Evolutionary conservation across 2,329 filamentous ascomycete genomes (phyloP).

Genomic region (Bisporella sp.): DNA sequence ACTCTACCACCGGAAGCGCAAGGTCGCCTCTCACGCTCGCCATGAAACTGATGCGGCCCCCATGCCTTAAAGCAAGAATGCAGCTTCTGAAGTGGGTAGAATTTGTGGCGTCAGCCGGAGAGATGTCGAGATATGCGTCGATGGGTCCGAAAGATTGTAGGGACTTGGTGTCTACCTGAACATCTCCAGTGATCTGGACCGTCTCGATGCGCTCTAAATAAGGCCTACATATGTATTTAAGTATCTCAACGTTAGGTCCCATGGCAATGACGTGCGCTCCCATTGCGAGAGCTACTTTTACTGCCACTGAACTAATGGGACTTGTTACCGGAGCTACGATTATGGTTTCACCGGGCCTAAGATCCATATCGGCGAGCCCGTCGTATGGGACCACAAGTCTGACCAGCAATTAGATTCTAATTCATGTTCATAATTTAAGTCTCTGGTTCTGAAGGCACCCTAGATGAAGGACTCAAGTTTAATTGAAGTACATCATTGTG

Average conservation of each 20-base stretch:
- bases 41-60: constrained; percentile 31
- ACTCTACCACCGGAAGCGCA: constrained; percentile 21
- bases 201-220: constrained; percentile 27
- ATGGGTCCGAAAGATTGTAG: constrained; percentile 23
- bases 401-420: too few species aligned
- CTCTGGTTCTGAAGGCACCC: too few species aligned
- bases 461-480: too few species aligned
- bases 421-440: too few species aligned
- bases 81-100: constrained; percentile 34
- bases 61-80: constrained; percentile 22
- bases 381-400: constrained; percentile 32
- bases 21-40: constrained; percentile 23
- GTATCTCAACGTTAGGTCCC: constrained; percentile 31
- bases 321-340: constrained; percentile 40
- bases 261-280: constrained; percentile 42
- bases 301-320: constrained; percentile 35
- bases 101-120: constrained; percentile 31
- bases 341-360: constrained; percentile 38
- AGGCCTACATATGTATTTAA: too few species aligned
- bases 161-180: constrained; percentile 10
- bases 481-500: too few species aligned
- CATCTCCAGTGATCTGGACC: constrained; percentile 36
- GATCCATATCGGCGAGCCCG: constrained; percentile 34
- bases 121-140: constrained; percentile 41
- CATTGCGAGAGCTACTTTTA: constrained; percentile 38